Percentiles rank a stretch among this genome's conserved stretches.
These are phyloP conservation scores for Gigaspora rosea DNA, from an alignment of 192 early-diverging fungal species.

Conservation along the genomic window DNA sequence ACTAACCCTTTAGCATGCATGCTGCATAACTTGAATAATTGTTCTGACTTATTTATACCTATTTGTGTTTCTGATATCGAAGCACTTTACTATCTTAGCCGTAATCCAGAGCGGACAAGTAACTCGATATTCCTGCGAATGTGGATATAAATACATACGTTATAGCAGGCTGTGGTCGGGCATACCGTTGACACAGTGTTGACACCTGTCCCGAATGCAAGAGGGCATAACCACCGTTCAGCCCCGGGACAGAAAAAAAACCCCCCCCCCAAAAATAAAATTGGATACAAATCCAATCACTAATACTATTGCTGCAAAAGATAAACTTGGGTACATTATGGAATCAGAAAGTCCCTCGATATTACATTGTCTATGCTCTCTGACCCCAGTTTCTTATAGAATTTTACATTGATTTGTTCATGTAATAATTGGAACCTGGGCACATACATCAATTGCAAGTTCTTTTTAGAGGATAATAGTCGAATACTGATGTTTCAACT, in stretches of 20 bases:
- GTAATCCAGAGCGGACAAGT: neutral
- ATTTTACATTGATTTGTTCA: conserved; percentile 31
- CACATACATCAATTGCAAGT: neutral
- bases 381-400: conserved; percentile 8
- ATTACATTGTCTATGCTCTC: neutral
- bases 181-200: neutral
- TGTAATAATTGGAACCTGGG: neutral
- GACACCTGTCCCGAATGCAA: neutral
- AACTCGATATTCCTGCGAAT: conserved; percentile 31
- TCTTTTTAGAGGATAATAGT: no score
- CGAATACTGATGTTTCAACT: neutral
- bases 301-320: neutral
- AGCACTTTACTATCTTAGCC: neutral
- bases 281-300: neutral
- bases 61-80: conserved; percentile 21
- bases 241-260: neutral
- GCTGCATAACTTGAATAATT: neutral
- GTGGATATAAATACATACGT: conserved; percentile 29
- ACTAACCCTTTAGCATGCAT: conserved; percentile 2
- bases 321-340: conserved; percentile 18
- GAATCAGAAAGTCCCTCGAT: neutral
- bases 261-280: no score
- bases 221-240: neutral
- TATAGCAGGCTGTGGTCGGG: conserved; percentile 13
- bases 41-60: neutral